Evolutionary conservation across 805 yeast genomes (phyloP).

Genomic region (Spathaspora passalidarum): DNA sequence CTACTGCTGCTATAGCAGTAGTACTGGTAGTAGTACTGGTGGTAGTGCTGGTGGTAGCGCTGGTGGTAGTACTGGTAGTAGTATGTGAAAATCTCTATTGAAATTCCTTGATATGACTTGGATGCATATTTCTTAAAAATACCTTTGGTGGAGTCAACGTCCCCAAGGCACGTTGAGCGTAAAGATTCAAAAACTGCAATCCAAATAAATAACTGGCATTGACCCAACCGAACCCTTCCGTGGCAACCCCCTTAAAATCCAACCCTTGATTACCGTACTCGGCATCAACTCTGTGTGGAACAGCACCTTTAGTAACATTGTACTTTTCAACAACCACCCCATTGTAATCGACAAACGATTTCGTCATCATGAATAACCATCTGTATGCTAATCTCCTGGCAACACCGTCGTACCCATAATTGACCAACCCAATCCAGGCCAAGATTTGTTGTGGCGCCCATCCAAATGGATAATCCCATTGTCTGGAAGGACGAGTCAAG

Average conservation of each 20-base stretch:
- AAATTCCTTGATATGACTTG: constrained; percentile 30
- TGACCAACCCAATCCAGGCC: constrained; percentile 82
- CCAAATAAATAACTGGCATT: constrained; percentile 83
- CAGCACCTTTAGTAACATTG: constrained; percentile 77
- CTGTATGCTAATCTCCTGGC: constrained; percentile 74
- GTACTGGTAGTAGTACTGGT: no score
- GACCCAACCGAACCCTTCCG: constrained; percentile 98
- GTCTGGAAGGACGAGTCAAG: constrained; percentile 77
- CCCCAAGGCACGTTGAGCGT: constrained; percentile 75
- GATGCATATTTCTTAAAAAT: constrained; percentile 50
- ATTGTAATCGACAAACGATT: constrained; percentile 85
- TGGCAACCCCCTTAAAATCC: constrained; percentile 87
- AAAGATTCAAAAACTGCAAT: constrained; percentile 58
- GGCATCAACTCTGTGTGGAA: constrained; percentile 90
- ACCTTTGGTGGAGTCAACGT: constrained; percentile 70
- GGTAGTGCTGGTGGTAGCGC: no score
- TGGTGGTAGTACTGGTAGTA: no score
- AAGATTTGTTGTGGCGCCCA: constrained; percentile 99
- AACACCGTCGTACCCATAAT: constrained; percentile 65
- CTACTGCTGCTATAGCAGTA: no score
- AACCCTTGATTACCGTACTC: constrained; percentile 97
- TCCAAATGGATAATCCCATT: constrained; percentile 97
- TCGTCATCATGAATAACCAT: constrained; percentile 88
- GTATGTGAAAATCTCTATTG: no score
- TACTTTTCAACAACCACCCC: constrained; percentile 96